Conservation (phyloP, 768 basidiomycete genomes). For the Gautieria morchelliformis region DNA sequence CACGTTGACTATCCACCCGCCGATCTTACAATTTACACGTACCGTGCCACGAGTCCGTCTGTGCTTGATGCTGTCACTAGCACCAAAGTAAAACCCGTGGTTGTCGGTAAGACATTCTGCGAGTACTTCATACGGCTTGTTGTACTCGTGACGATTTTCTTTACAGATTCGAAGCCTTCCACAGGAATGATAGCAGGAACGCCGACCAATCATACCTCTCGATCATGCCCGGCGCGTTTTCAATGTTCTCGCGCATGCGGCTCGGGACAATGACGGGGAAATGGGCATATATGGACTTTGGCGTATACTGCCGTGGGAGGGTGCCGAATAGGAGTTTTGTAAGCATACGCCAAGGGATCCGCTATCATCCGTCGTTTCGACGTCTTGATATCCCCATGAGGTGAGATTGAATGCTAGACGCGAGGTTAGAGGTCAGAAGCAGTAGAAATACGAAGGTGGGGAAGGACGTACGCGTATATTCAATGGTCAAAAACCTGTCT, state of each 20-base stretch:
- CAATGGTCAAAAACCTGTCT: conserved; percentile 69
- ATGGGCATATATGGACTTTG: conserved; percentile 57
- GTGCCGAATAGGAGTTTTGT: conserved; percentile 64
- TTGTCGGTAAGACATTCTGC: conserved; percentile 47
- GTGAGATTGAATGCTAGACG: conserved; percentile 22
- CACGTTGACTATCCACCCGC: not conserved
- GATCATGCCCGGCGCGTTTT: conserved; percentile 9
- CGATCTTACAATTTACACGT: not conserved
- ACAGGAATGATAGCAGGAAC: conserved; percentile 14
- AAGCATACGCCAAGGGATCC: conserved; percentile 74
- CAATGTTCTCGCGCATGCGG: conserved; percentile 34
- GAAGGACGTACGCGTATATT: conserved; percentile 58
- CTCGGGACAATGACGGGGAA: conserved; percentile 73
- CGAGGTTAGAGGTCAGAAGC: conserved; percentile 38
- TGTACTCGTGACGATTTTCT: conserved; percentile 38
- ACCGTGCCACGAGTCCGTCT: not conserved
- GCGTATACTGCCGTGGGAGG: conserved; percentile 59
- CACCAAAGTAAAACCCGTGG: conserved; percentile 36
- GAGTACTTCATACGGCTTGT: conserved; percentile 37
- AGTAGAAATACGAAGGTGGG: conserved; percentile 23
- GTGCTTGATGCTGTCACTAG: not conserved
- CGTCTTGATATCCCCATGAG: conserved; percentile 66
- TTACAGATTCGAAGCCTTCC: conserved; percentile 40
- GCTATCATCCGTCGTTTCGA: conserved; percentile 50
- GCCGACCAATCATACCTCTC: not conserved